Conservation (phyloP, 108 stramenopile genomes). For the Bacterosira constricta region DNA sequence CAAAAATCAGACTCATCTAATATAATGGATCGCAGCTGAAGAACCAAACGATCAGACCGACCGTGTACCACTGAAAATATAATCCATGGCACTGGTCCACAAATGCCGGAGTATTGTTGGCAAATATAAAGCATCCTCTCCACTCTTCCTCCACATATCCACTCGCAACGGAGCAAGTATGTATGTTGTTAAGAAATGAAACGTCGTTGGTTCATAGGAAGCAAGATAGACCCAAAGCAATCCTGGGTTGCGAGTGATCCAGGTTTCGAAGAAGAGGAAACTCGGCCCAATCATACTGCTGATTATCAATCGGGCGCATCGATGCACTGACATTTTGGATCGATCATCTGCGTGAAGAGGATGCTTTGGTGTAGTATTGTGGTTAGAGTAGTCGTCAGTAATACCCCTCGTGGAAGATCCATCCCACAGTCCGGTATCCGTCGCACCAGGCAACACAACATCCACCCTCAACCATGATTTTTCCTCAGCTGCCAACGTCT, state of each 20-base stretch:
- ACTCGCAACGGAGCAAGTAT: constrained; percentile 6
- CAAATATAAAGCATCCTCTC: constrained; percentile 20
- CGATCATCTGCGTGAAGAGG: constrained; percentile 3
- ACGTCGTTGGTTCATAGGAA: constrained; percentile 11
- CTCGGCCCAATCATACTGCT: constrained; percentile 43
- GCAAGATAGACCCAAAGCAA: constrained; percentile 37
- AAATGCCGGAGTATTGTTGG: not conserved
- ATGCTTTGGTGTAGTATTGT: not conserved
- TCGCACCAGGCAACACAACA: constrained; percentile 65
- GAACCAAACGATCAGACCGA: too few species aligned
- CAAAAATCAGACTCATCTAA: too few species aligned
- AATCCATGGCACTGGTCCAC: constrained; percentile 2
- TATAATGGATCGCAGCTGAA: too few species aligned
- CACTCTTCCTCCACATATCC: constrained; percentile 15
- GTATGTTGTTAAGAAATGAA: not conserved
- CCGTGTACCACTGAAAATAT: not conserved
- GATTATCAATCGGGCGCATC: constrained; percentile 57
- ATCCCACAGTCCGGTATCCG: constrained; percentile 52
- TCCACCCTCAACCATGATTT: constrained; percentile 56
- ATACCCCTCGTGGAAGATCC: constrained; percentile 2
- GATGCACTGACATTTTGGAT: constrained; percentile 62
- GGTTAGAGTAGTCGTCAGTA: not conserved
- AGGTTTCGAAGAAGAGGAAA: constrained; percentile 41
- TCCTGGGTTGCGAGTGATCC: constrained; percentile 69
- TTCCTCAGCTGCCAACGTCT: constrained; percentile 58